phyloP scores from a whole-genome alignment of 148 eudicot genomes.

The Fagopyrum esculentum region DNA sequence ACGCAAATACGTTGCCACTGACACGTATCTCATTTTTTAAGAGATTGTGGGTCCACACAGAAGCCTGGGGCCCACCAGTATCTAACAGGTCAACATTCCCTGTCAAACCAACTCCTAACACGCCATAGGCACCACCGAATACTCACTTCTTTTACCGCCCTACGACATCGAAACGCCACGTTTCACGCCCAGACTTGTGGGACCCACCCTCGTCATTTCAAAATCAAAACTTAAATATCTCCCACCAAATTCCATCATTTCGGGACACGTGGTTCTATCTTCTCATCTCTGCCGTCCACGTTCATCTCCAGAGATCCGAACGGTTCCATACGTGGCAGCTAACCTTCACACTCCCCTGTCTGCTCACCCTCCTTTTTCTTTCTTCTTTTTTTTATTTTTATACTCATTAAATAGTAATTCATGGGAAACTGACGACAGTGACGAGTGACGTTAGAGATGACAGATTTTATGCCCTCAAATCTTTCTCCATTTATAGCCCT shows the following conservation, averaged over 20 bases:
- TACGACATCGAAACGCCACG: constrained; percentile 14
- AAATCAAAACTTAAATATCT: not conserved
- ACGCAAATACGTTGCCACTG: not conserved
- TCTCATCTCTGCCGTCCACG: constrained; percentile 9
- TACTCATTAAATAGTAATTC: not conserved
- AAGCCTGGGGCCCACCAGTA: not conserved
- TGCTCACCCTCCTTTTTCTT: constrained; percentile 1
- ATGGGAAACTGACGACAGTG: constrained; percentile 9
- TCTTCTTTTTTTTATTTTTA: not conserved
- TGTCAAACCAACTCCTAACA: constrained; percentile 10
- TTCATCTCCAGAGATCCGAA: constrained; percentile 3
- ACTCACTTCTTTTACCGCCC: not conserved
- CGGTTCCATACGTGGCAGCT: constrained; percentile 10
- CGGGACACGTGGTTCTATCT: not conserved
- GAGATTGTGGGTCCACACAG: not conserved
- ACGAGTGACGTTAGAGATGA: constrained; percentile 2
- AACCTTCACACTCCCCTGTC: constrained; percentile 6
- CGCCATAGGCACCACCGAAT: not conserved
- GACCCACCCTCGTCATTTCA: not conserved
- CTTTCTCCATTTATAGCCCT: constrained; percentile 11
- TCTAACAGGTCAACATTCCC: constrained; percentile 10
- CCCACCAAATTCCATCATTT: not conserved
- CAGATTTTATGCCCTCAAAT: constrained; percentile 7
- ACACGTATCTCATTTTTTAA: not conserved
- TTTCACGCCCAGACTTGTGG: not conserved